These are phyloP conservation scores for Phlebopus sp. DNA, from an alignment of 1,284 basidiomycete species.

Conservation along the genomic window DNA sequence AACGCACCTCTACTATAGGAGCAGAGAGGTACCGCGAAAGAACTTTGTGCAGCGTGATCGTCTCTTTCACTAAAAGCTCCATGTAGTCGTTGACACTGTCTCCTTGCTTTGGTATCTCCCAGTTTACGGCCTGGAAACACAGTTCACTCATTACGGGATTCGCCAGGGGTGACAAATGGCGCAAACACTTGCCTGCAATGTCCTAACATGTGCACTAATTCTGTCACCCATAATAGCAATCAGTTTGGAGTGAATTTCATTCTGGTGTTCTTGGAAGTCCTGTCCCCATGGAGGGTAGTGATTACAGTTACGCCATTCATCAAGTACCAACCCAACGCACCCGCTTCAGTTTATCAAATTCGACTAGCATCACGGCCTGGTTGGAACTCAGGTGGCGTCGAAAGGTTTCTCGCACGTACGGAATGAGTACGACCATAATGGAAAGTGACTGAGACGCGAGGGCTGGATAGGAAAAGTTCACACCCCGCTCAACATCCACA, in stretches of 20 bases:
- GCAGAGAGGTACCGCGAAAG: constrained; percentile 85
- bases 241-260: constrained; percentile 97
- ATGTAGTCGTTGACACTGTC: constrained; percentile 79
- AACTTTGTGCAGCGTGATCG: constrained; percentile 94
- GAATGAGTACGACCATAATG: constrained; percentile 93
- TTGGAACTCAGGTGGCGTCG: constrained; percentile 88
- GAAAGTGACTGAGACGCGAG: constrained; percentile 95
- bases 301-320: constrained; percentile 14
- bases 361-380: constrained; percentile 94
- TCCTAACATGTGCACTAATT: constrained; percentile 80
- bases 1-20: constrained; percentile 72
- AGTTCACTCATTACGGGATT: constrained; percentile 3
- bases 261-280: constrained; percentile 99
- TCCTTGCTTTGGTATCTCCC: constrained; percentile 60
- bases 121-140: constrained; percentile 63
- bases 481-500: constrained; percentile 11
- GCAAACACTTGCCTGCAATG: constrained; percentile 58
- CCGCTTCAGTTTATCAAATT: constrained; percentile 97
- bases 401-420: constrained; percentile 93
- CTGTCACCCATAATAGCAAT: constrained; percentile 99
- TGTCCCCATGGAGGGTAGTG: constrained; percentile 28
- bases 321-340: constrained; percentile 42
- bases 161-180: constrained; percentile 2
- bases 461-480: constrained; percentile 46
- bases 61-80: constrained; percentile 92